Base-by-base conservation (phyloP, 768 basidiomycete species). In the Cyclocybe aegerita region DNA sequence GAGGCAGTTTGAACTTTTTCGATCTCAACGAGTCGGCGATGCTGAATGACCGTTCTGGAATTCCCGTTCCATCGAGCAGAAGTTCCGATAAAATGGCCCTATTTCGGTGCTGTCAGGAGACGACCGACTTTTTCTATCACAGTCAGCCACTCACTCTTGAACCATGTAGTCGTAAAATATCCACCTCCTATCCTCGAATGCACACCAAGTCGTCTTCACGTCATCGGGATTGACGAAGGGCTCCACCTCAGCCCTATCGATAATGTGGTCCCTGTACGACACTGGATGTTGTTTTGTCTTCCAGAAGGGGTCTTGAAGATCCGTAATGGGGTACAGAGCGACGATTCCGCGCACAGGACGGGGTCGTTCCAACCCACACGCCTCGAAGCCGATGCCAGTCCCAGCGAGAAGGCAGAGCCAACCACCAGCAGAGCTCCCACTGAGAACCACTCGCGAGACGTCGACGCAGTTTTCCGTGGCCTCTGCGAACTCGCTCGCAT, bases 151-250 rank as follows among this genome's bases (percentile, higher is more conserved):
- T 39, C 42, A 71, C 70, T 72, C 71, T 58, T 74, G 72, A 9
- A 74, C 60, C 71, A 72, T 74, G 50, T 70, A 74, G 43, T 54
- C 52, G 49, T 74, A 74, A 43, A 71, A 70, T 12, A 72, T 59
- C 17, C 62, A 46, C 29, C 72, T 53, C 34, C 49, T 52, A 17
- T 60, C 64, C 11, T 70, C 66, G 31, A 54, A 9, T 1, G 60
- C 52, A 0, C 65, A 59, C 37, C 45, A 64, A 2, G 60, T 53
- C 8, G 61, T 59, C 53, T 67, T 67, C 31, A 49, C 43, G 4
- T 54, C 57, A 1, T 56, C 39, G 0, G 70, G 68, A 48, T 72
- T 57, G 10, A 70, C 34, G 41, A 67, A 74, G 4, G 62, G 41
- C 11, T 56, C 63, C 7, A 72, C 60, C 43, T 74, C 69, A 3